Base-by-base conservation (phyloP, 495 filamentous ascomycete genomes). In the Lichina pygmaea region DNA sequence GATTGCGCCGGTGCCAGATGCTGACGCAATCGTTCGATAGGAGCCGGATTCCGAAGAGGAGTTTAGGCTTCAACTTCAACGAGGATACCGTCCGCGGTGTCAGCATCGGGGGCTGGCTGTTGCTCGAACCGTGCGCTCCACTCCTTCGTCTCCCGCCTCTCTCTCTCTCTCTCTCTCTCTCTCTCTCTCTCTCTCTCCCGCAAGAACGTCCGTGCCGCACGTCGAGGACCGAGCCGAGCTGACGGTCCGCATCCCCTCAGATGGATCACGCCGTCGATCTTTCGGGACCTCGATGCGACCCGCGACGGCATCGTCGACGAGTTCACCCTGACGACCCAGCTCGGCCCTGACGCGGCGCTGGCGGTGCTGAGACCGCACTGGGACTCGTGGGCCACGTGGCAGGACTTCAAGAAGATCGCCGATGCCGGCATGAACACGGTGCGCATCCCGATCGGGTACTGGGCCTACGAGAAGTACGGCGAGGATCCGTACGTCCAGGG, bases 371-470 rank as follows among this genome's bases (percentile, higher is more conserved):
- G 53, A 16, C 49, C 58, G 17, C 60, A 62, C 46, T 62, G 60
- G 61, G 53, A 62, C 48, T 51, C 49, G 16, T 64, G 57, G 59
- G 48, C 50, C 15, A 54, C 48, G 38, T 51, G 52, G 40, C 30
- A 48, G 8, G 60, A 64, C 45, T 61, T 68, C 49, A 53, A 65
- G 46, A 61, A 55, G 41, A 68, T 68, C 43, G 51, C 51, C 9
- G 43, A 54, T 11, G 54, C 59, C 15, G 65, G 65, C 2, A 65
- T 68, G 60, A 68, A 68, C 50, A 44, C 61, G 7, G 58, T 68
- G n/a, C 58, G 65, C 8, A 65, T 68, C 43, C 65, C 65, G 0
- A 53, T 68, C 46, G 65, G 65, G 13, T 67, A 60, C 50, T 68
- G 65, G 65, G 65, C 65, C 10, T 66, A 57, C 45, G 53, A 65